These are phyloP conservation scores for Neopestalotiopsis sp. DNA, from an alignment of 2,329 filamentous ascomycete species.

Conservation along the genomic window DNA sequence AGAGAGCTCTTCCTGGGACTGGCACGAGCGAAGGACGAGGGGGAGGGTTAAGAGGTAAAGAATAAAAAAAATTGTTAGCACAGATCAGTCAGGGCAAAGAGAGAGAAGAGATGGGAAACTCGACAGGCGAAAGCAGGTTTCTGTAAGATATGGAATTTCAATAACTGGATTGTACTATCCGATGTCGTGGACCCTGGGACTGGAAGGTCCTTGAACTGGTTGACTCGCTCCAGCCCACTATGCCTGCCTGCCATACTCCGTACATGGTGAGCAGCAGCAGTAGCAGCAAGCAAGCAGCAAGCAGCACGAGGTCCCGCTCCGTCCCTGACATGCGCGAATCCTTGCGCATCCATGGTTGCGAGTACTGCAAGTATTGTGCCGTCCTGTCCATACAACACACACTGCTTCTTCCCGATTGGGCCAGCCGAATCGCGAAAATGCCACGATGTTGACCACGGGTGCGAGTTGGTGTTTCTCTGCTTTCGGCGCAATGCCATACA, in stretches of 20 bases:
- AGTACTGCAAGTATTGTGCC: background rate
- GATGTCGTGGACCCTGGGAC: conserved; percentile 10
- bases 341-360: background rate
- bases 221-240: conserved; percentile 3
- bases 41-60: background rate
- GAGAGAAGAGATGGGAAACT: conserved; percentile 6
- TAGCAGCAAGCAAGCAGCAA: background rate
- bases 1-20: background rate
- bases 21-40: background rate
- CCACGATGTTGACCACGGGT: conserved; percentile 1
- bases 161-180: conserved; percentile 11
- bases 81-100: background rate
- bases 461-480: background rate
- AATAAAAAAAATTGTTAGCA: background rate
- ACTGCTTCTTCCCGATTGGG: background rate
- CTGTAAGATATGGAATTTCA: conserved; percentile 11
- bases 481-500: background rate
- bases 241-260: background rate
- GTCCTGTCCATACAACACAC: background rate
- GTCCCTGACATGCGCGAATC: conserved; percentile 8
- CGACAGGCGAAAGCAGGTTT: conserved; percentile 4
- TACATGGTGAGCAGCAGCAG: background rate
- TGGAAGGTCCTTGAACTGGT: background rate
- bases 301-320: background rate
- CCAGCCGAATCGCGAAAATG: background rate